Base-by-base conservation (phyloP, 2,329 filamentous ascomycete genomes). In the Coniella lustricola region DNA sequence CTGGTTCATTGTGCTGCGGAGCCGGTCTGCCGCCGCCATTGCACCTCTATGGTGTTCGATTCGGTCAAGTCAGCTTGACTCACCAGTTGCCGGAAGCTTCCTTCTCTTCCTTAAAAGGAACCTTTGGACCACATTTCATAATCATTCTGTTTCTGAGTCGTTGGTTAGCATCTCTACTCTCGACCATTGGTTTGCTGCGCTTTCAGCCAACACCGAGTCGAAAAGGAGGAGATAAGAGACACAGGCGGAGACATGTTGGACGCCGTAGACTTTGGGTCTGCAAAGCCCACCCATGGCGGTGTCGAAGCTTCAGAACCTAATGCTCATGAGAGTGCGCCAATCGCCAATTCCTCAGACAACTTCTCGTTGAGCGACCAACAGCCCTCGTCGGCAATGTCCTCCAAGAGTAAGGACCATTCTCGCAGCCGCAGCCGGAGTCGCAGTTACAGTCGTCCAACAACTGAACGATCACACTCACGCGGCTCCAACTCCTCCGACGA, bases 401-500 rank as follows among this genome's bases (percentile, higher is more conserved):
- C 42, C 16, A n/a, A 36, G 42, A 12, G 10, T 13, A 34, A 25
- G n/a, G 29, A 10, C 16, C 31, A 12, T n/a, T 21, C 42, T 7
- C 20, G 18, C 32, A 25, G 16, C 36, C 16, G n/a, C 41, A 34
- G 25, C 20, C 40, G 40, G 22, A 37, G 31, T 25, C 45, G 31
- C 18, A 48, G 49, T 40, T 35, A 13, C 4, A 41, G 10, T n/a
- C 34, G n/a, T 17, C 13, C 34, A 9, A 36, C 2, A 3, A 10
- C 21, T 25, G 4, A 21, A 21, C 25, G 17, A 8, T 25, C 49
- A 8, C 41, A 39, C 25, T 51, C 50, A n/a, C 42, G 50, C 13
- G 25, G 33, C 39, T 47, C 50, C 18, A 31, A 22, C 12, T 41
- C 29, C 34, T 44, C 50, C 13, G 38, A 44, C 22, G 45, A 53